Base-by-base conservation (phyloP, 139 green algal genomes). In the Prasinococcaceae sp. region DNA sequence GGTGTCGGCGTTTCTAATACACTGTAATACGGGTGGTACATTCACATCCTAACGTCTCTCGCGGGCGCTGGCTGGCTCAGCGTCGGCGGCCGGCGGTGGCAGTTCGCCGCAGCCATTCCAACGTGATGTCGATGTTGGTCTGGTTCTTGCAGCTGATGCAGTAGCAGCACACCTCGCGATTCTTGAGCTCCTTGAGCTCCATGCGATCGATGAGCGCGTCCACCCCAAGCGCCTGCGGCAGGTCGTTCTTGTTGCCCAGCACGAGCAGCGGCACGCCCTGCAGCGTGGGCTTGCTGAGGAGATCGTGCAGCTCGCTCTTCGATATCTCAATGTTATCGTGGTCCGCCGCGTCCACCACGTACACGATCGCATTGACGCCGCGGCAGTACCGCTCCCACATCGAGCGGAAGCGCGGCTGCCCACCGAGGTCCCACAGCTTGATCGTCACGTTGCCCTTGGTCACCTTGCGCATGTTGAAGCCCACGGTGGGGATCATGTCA, bases 311-410 rank as follows among this genome's bases (percentile, higher is more conserved):
- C 59, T 83, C 76, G 24, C 41, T 58, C 9, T 51, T 50, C 0
- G 84, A 73, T 6, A 72, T 63, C 14, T 86, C 67, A 9, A 95
- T 53, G 2, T 30, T 60, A 52, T 92, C 88, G 27, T 74, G 41
- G 68, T 97, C 92, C n/a, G 84, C 70, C 6, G 84, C 55, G 57
- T 99, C 90, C 14, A 97, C 84, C n/a, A 97, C 89, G 29, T 72
- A 72, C 27, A 98, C 90, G 14, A 97, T 92, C 16, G 79, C 82
- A 45, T 92, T 80, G 51, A 97, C 89, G 9, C 90, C 92, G 10
- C 92, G 68, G 74, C 88, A 97, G 67, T 99, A 98, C 2, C 92
- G 75, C 77, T 99, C 92, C 92, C 92, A 99, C 76, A 97, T 88
- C 50, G 60, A 84, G 0, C 92, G 68, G 68, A 99, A 99, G 6